Conservation (phyloP, 805 yeast species). For the Candida maris region DNA sequence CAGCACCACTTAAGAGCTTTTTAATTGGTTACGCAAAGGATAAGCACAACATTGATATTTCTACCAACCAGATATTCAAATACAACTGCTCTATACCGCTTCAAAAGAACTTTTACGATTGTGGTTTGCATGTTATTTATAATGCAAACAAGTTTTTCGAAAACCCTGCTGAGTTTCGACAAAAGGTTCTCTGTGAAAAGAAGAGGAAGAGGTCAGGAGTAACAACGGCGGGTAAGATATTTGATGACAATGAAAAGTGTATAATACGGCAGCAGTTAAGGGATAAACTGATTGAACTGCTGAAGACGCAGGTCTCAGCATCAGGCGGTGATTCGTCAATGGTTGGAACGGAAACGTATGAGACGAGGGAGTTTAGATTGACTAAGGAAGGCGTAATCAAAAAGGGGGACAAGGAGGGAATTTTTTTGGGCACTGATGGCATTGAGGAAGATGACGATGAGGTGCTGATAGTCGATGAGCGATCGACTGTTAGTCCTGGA, state of each 20-base stretch:
- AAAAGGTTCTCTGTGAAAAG: conserved; percentile 17
- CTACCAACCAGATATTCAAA: conserved; percentile 39
- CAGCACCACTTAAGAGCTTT: conserved; percentile 52
- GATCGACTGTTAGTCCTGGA: not conserved
- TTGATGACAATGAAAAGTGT: conserved; percentile 25
- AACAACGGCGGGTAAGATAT: conserved; percentile 17
- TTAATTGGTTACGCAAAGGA: conserved; percentile 68
- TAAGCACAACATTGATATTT: conserved; percentile 47
- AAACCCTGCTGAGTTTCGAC: conserved; percentile 41
- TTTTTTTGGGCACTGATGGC: not conserved
- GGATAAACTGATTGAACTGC: conserved; percentile 19
- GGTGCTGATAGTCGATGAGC: conserved; percentile 1
- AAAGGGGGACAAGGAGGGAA: not conserved
- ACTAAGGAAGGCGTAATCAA: not conserved
- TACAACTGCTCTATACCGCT: conserved; percentile 54
- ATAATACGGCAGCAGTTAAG: conserved; percentile 24
- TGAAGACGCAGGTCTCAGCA: conserved; percentile 25
- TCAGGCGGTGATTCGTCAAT: conserved; percentile 22
- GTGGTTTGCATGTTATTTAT: conserved; percentile 88
- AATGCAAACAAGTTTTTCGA: conserved; percentile 59
- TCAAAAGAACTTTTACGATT: conserved; percentile 87
- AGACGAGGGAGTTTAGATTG: not conserved
- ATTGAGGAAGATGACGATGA: conserved; percentile 2
- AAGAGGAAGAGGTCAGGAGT: conserved; percentile 9
- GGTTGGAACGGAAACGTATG: conserved; percentile 25